A percentile compares a stretch with the other conserved stretches of the same genome.
phyloP scores from a whole-genome alignment of 2,329 filamentous ascomycete species.

The Macrophomina tecta region DNA sequence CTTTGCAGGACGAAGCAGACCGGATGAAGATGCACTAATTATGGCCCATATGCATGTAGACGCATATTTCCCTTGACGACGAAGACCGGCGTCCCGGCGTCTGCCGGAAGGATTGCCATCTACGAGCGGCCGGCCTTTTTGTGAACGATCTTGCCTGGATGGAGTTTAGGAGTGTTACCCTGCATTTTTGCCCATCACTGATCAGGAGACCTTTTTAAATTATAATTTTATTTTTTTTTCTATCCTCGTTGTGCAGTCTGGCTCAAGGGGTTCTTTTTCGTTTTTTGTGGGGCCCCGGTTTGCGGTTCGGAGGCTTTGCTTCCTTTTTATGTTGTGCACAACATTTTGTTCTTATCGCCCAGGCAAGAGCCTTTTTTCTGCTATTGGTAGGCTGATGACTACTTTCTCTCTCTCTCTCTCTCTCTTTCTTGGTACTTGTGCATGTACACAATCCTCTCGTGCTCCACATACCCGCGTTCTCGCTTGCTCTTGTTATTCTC shows the following conservation, averaged over 20 bases:
- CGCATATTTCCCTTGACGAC: neutral
- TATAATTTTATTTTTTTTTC: neutral
- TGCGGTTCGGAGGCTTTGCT: neutral
- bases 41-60: neutral
- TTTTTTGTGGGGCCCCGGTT: neutral
- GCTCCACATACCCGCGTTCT: no score
- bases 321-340: neutral
- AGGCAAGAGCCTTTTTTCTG: no score
- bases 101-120: constrained; percentile 3
- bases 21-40: no score
- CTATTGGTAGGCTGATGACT: no score
- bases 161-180: neutral
- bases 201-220: neutral
- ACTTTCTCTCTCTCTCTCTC: no score
- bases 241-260: neutral
- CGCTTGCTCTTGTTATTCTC: no score
- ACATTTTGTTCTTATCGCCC: neutral
- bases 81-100: neutral
- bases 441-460: no score
- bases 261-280: neutral
- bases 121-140: neutral
- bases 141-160: neutral
- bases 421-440: no score
- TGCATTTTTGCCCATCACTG: neutral
- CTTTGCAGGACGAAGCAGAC: neutral